A percentile compares a stretch with the other conserved stretches of the same genome.
Evolutionary conservation across 1,284 basidiomycete genomes (phyloP).

Genomic region (Volvariella volvacea): DNA sequence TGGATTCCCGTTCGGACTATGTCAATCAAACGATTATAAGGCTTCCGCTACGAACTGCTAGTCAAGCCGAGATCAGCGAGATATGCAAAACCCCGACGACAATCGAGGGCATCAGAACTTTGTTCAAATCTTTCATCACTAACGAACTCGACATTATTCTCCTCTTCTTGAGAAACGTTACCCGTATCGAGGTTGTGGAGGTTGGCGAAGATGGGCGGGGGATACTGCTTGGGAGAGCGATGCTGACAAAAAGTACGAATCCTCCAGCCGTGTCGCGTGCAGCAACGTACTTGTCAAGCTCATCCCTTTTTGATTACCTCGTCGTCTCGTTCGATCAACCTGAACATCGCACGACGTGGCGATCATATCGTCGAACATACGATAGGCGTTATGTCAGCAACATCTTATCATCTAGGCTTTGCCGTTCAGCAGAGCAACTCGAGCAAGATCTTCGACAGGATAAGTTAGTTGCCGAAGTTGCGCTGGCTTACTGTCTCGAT

Average conservation of each 20-base stretch:
- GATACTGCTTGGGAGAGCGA: too few species aligned
- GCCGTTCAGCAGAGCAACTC: not conserved
- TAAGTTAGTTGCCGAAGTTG: constrained; percentile 32
- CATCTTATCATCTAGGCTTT: too few species aligned
- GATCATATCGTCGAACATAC: too few species aligned
- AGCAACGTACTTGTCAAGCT: too few species aligned
- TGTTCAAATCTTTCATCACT: constrained; percentile 30
- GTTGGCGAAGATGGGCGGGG: constrained; percentile 15
- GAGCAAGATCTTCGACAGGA: constrained; percentile 23
- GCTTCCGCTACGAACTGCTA: constrained; percentile 31
- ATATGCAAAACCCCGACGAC: constrained; percentile 20
- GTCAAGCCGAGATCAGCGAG: constrained; percentile 17
- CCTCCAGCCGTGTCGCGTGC: too few species aligned
- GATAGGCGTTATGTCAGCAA: too few species aligned
- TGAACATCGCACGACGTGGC: too few species aligned
- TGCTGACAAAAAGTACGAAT: too few species aligned
- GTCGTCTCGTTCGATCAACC: too few species aligned
- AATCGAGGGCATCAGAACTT: constrained; percentile 26
- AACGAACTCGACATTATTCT: constrained; percentile 35
- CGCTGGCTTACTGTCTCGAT: constrained; percentile 27
- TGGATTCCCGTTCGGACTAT: not conserved
- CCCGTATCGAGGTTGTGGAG: constrained; percentile 30
- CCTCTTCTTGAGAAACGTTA: constrained; percentile 37
- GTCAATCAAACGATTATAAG: constrained; percentile 33
- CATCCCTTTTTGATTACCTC: too few species aligned